A percentile compares a stretch with the other conserved stretches of the same genome.
Conservation (phyloP, 192 early-diverging fungal genomes). For the Dissophora globulifera region DNA sequence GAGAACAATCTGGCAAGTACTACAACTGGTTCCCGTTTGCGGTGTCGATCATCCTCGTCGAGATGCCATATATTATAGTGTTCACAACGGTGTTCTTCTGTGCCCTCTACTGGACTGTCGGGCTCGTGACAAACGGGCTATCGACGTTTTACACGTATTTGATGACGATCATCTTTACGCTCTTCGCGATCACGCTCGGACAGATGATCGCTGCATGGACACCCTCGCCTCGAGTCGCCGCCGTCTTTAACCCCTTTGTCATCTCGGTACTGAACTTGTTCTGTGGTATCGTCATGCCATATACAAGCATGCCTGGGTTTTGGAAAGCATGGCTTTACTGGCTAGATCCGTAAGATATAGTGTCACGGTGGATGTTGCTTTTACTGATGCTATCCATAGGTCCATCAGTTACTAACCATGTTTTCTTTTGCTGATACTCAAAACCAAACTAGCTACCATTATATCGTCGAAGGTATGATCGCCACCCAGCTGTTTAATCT, state of each 20-base stretch:
- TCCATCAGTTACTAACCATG: too few relatives aligned
- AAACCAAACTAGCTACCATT: too few relatives aligned
- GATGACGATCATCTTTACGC: conserved; percentile 63
- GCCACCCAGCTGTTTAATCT: conserved; percentile 66
- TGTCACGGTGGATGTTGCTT: too few relatives aligned
- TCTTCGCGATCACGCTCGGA: conserved; percentile 77
- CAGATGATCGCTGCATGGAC: conserved; percentile 77
- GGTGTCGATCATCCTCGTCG: conserved; percentile 70
- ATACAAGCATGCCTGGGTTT: conserved; percentile 71
- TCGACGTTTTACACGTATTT: conserved; percentile 74
- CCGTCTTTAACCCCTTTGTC: conserved; percentile 76
- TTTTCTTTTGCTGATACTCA: too few relatives aligned
- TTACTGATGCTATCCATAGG: too few relatives aligned
- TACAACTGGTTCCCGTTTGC: conserved; percentile 77
- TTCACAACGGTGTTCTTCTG: conserved; percentile 72
- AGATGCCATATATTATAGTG: conserved; percentile 76
- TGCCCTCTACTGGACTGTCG: conserved; percentile 80
- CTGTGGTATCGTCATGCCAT: conserved; percentile 74
- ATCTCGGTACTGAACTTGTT: conserved; percentile 76
- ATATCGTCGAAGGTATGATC: conserved; percentile 70
- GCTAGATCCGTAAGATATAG: conserved; percentile 73
- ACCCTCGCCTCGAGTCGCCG: conserved; percentile 66
- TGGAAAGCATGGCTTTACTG: conserved; percentile 79
- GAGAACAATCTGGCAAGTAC: conserved; percentile 75
- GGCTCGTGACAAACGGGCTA: conserved; percentile 62